These are phyloP conservation scores for Suillus clintonianus DNA, from an alignment of 768 basidiomycete species.

Conservation along the genomic window DNA sequence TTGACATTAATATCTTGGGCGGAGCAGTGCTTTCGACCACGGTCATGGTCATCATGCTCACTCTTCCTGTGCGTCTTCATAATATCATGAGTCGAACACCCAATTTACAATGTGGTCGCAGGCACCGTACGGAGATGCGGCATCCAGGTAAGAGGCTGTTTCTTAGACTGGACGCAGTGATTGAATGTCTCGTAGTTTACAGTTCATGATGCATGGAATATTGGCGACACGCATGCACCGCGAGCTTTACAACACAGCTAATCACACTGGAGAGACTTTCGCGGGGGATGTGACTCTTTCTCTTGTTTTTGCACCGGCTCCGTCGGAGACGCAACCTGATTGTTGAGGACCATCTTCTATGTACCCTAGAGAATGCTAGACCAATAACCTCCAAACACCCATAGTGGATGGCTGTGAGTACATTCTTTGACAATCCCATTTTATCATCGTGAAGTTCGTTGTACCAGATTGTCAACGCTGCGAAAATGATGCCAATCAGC, in stretches of 20 bases:
- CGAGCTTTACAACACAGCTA: background rate
- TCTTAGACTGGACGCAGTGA: background rate
- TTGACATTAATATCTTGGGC: background rate
- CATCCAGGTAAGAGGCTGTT: background rate
- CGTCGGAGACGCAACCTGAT: background rate
- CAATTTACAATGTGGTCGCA: background rate
- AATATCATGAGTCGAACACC: too few species aligned
- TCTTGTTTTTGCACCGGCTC: background rate
- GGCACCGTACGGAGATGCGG: background rate
- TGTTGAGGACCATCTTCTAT: too few species aligned
- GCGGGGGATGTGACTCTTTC: background rate
- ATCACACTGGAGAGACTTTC: background rate
- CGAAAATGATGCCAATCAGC: constrained; percentile 31
- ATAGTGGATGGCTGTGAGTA: constrained; percentile 40
- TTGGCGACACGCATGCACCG: background rate
- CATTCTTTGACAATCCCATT: constrained; percentile 41
- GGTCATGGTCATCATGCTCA: background rate
- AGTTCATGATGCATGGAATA: background rate
- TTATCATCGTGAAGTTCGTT: constrained; percentile 40
- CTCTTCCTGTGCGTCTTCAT: background rate
- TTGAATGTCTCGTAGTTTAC: background rate
- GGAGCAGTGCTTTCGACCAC: background rate
- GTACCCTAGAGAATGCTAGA: too few species aligned
- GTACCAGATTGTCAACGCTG: constrained; percentile 34
- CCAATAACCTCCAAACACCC: constrained; percentile 33